These are phyloP conservation scores for Botrytis byssoidea DNA, from an alignment of 2,329 filamentous ascomycete species.

Conservation along the genomic window DNA sequence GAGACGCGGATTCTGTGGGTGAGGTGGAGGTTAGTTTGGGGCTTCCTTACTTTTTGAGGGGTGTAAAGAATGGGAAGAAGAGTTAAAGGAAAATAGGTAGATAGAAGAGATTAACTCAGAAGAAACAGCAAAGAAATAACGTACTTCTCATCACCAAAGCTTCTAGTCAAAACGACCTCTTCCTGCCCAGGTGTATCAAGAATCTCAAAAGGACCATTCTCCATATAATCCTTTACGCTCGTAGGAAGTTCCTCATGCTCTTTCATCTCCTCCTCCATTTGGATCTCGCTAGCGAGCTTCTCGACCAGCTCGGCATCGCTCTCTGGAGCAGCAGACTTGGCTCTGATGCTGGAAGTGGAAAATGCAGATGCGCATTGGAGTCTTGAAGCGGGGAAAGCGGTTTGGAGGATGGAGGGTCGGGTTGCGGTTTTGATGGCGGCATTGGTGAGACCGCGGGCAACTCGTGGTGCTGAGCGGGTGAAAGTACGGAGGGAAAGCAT, in stretches of 20 bases:
- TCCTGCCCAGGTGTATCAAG: constrained; percentile 81
- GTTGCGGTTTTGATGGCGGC: constrained; percentile 48
- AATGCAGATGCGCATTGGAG: constrained; percentile 36
- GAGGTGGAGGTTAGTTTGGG: background rate
- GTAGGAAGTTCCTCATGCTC: constrained; percentile 68
- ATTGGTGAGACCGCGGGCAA: constrained; percentile 56
- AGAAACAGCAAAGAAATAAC: constrained; percentile 34
- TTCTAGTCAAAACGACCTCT: constrained; percentile 80
- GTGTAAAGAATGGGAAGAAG: constrained; percentile 36
- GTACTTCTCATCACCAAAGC: constrained; percentile 85
- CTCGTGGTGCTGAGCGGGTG: constrained; percentile 65
- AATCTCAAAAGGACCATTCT: constrained; percentile 80
- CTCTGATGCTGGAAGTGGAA: constrained; percentile 45
- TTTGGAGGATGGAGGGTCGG: constrained; percentile 33
- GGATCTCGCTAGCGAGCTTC: constrained; percentile 82
- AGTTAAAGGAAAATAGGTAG: background rate
- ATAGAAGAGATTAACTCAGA: background rate
- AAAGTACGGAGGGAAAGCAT: constrained; percentile 71
- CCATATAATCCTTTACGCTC: constrained; percentile 82
- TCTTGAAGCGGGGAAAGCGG: constrained; percentile 34
- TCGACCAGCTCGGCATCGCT: constrained; percentile 77
- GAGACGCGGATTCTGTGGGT: constrained; percentile 66
- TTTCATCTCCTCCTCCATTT: constrained; percentile 78
- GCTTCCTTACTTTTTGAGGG: constrained; percentile 27
- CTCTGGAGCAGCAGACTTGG: constrained; percentile 41